Evolutionary conservation across 352 stramenopile genomes (phyloP).

Genomic region (Blastocystis sp.): DNA sequence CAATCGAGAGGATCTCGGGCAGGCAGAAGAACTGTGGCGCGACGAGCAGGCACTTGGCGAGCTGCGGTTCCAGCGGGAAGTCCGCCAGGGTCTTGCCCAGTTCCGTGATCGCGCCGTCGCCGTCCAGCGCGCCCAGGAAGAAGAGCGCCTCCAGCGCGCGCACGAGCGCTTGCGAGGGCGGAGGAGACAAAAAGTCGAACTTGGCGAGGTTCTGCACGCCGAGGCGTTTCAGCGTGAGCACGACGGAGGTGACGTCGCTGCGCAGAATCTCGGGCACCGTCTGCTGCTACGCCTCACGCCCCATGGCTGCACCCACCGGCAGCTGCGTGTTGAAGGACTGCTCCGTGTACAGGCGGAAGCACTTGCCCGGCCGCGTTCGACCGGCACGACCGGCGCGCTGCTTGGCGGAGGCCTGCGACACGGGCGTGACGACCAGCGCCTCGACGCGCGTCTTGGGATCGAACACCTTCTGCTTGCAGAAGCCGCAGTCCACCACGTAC

Average conservation of each 20-base stretch:
- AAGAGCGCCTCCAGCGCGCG: slow-evolving; percentile 94
- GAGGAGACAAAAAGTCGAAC: slow-evolving; percentile 96
- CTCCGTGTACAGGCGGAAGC: slow-evolving; percentile 96
- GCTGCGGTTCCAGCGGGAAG: slow-evolving; percentile 91
- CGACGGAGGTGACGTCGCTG: slow-evolving; percentile 88
- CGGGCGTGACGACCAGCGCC: slow-evolving; percentile 92
- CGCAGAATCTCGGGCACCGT: slow-evolving; percentile 97
- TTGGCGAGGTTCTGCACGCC: slow-evolving; percentile 73
- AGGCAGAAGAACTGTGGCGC: slow-evolving; percentile 87
- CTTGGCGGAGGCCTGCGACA: slow-evolving; percentile 86
- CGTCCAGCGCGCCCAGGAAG: slow-evolving; percentile 92
- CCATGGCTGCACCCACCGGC: slow-evolving; percentile 75
- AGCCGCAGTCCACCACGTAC: slow-evolving; percentile 97
- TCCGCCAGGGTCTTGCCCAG: slow-evolving; percentile 87
- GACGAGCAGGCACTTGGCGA: slow-evolving; percentile 93
- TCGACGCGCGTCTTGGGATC: slow-evolving; percentile 95
- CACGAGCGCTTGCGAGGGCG: slow-evolving; percentile 95
- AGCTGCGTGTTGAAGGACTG: slow-evolving; percentile 92
- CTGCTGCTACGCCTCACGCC: slow-evolving; percentile 77
- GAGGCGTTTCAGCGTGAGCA: slow-evolving; percentile 95
- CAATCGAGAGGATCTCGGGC: slow-evolving; percentile 85
- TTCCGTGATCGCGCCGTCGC: slow-evolving; percentile 90
- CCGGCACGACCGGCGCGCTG: slow-evolving; percentile 89
- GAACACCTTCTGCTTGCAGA: slow-evolving; percentile 99
- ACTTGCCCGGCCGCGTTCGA: slow-evolving; percentile 91